A percentile compares a stretch with the other conserved stretches of the same genome.
Evolutionary conservation across 768 basidiomycete genomes (phyloP).

Genomic region (Suillus clintonianus): DNA sequence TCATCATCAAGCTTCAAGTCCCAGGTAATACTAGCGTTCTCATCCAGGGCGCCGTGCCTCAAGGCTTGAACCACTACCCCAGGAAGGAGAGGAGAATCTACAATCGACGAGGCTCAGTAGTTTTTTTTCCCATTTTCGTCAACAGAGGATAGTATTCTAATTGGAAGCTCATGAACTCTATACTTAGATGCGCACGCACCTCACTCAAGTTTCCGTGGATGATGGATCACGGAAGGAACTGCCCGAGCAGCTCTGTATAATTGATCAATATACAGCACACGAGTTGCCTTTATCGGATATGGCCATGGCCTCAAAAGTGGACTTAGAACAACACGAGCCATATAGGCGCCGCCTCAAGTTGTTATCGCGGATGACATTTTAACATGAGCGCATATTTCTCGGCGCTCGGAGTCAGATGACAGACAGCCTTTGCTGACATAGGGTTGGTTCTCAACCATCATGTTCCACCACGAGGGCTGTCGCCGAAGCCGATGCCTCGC

Average conservation of each 20-base stretch:
- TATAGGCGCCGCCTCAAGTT: conserved; percentile 1
- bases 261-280: not conserved
- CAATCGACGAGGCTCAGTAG: not conserved
- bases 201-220: not conserved
- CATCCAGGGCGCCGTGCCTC: not conserved
- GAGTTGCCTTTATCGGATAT: not conserved
- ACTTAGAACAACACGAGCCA: not conserved
- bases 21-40: not conserved
- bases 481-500: not conserved
- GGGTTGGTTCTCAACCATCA: not conserved
- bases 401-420: not conserved
- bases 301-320: not conserved
- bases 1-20: too few species aligned
- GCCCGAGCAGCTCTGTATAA: not conserved
- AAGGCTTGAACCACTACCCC: not conserved
- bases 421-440: not conserved
- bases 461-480: not conserved
- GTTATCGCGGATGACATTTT: not conserved
- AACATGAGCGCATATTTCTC: not conserved
- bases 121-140: not conserved
- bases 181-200: not conserved
- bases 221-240: not conserved
- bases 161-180: not conserved
- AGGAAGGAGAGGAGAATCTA: not conserved
- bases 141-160: not conserved